These are phyloP conservation scores for Nepenthes alata DNA, from an alignment of 179 eudicot genomes.

Conservation along the genomic window DNA sequence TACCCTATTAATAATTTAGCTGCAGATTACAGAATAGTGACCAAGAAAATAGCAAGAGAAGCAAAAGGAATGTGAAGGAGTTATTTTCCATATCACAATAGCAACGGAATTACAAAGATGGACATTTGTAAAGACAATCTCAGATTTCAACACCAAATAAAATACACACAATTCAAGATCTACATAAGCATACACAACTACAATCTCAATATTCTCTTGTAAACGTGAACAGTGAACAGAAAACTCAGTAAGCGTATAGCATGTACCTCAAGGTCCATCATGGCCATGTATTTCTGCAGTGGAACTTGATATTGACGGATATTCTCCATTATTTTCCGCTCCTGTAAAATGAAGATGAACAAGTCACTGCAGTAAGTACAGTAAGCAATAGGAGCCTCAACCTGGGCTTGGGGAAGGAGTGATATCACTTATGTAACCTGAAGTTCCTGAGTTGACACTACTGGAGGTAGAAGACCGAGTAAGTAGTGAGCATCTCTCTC, in stretches of 20 bases:
- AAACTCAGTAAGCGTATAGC: neutral
- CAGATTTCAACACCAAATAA: neutral
- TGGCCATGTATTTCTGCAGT: conserved; percentile 68
- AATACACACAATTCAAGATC: neutral
- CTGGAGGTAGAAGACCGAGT: conserved; percentile 81
- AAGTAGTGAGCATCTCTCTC: conserved; percentile 88
- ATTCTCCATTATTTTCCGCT: conserved; percentile 58
- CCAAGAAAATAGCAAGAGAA: neutral
- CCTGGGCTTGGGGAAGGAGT: neutral
- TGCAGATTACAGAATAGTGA: too few species aligned
- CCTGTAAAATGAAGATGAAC: conserved; percentile 27
- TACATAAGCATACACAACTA: neutral
- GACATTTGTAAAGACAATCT: neutral
- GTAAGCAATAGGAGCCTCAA: neutral
- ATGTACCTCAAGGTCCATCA: conserved; percentile 87
- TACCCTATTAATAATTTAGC: too few species aligned
- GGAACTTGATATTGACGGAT: conserved; percentile 79
- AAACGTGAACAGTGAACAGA: neutral
- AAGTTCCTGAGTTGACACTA: conserved; percentile 46
- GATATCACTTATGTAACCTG: conserved; percentile 36
- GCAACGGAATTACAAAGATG: too few species aligned
- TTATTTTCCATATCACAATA: too few species aligned
- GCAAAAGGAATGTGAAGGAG: too few species aligned
- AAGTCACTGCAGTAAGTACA: neutral
- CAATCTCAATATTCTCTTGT: too few species aligned